These are phyloP conservation scores for Clavaria fumosa DNA, from an alignment of 768 basidiomycete species.

Conservation along the genomic window DNA sequence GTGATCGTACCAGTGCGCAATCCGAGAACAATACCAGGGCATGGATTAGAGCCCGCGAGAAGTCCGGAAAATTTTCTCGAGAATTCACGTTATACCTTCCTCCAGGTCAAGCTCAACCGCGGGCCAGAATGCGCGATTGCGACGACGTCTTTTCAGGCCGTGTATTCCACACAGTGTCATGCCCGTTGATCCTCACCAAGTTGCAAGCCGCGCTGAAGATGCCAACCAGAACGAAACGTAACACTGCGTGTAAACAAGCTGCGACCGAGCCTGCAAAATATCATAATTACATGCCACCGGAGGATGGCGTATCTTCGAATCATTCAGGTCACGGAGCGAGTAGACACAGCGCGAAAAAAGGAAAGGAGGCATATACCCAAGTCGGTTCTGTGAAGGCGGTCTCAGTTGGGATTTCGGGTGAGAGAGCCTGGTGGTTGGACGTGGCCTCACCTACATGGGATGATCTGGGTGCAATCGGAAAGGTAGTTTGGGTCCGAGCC, in stretches of 20 bases:
- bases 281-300: slow-evolving; percentile 23
- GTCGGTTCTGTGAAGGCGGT: too few relatives aligned
- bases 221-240: too few relatives aligned
- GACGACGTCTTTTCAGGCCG: not conserved
- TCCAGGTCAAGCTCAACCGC: slow-evolving; percentile 14
- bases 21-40: slow-evolving; percentile 48
- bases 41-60: slow-evolving; percentile 47
- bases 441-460: slow-evolving; percentile 78
- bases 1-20: slow-evolving; percentile 33
- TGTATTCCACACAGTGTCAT: slow-evolving; percentile 29
- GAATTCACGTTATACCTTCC: slow-evolving; percentile 53
- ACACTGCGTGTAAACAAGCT: too few relatives aligned
- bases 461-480: slow-evolving; percentile 75
- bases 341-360: slow-evolving; percentile 27
- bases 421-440: slow-evolving; percentile 81
- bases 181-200: slow-evolving; percentile 31
- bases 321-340: slow-evolving; percentile 19
- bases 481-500: slow-evolving; percentile 29
- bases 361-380: too few relatives aligned
- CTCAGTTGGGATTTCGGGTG: too few relatives aligned
- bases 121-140: not conserved
- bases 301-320: slow-evolving; percentile 13
- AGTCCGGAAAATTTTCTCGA: slow-evolving; percentile 41
- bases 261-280: too few relatives aligned
- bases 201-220: slow-evolving; percentile 34